A percentile compares a stretch with the other conserved stretches of the same genome.
These are phyloP conservation scores for Pulveroboletus ravenelii DNA, from an alignment of 768 basidiomycete species.

Conservation along the genomic window DNA sequence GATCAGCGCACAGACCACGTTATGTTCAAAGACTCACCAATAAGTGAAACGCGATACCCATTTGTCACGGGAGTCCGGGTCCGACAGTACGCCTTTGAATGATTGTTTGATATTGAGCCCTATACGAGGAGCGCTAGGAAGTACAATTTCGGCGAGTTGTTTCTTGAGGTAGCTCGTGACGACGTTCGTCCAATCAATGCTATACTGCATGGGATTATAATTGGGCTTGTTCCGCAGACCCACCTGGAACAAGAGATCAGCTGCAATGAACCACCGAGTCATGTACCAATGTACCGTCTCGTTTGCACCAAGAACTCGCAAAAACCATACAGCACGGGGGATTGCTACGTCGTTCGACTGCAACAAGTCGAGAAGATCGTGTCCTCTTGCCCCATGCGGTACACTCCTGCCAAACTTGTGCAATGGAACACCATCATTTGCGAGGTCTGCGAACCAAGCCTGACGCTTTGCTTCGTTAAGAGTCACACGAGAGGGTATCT, in stretches of 20 bases:
- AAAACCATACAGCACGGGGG: conserved; percentile 81
- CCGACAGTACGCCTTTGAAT: conserved; percentile 77
- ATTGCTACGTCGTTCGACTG: conserved; percentile 75
- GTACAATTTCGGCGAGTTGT: conserved; percentile 69
- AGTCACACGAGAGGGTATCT: conserved; percentile 78
- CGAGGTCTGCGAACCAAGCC: conserved; percentile 79
- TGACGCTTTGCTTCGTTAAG: conserved; percentile 74
- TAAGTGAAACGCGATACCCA: conserved; percentile 81
- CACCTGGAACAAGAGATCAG: conserved; percentile 39
- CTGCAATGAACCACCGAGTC: background rate
- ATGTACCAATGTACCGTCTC: conserved; percentile 55
- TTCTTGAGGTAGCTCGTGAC: conserved; percentile 81
- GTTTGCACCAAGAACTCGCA: conserved; percentile 82
- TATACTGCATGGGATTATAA: conserved; percentile 82
- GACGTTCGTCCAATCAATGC: conserved; percentile 79
- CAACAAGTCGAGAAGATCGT: conserved; percentile 75
- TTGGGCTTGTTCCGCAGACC: conserved; percentile 71
- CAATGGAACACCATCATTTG: conserved; percentile 74
- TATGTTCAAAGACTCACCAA: conserved; percentile 42
- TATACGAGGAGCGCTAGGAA: conserved; percentile 73
- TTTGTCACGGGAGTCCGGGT: conserved; percentile 60
- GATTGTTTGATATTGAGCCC: conserved; percentile 79
- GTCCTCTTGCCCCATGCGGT: conserved; percentile 82
- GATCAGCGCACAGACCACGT: background rate
- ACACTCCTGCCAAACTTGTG: conserved; percentile 80